These are phyloP conservation scores for Leucocoprinus leucothites DNA, from an alignment of 768 basidiomycete species.

Conservation along the genomic window DNA sequence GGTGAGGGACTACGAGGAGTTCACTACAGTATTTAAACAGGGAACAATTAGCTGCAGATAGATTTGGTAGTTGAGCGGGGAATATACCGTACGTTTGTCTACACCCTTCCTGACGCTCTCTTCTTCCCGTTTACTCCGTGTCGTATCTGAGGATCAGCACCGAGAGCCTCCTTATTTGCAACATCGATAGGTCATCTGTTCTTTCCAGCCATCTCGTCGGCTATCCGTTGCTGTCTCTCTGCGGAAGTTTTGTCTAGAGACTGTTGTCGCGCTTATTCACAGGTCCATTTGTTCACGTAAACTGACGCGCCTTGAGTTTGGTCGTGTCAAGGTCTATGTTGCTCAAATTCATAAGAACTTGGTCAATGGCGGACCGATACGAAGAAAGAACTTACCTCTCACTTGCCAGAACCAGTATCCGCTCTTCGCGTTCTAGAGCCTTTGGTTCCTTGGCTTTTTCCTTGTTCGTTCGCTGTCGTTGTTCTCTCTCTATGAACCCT, in stretches of 20 bases:
- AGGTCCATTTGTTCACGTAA: too few species aligned
- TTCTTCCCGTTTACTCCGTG: conserved; percentile 62
- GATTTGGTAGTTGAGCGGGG: neutral
- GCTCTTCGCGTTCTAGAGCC: conserved; percentile 81
- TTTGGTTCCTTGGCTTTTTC: conserved; percentile 72
- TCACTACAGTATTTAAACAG: conserved; percentile 25
- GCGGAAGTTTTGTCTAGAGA: conserved; percentile 98
- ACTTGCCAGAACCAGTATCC: conserved; percentile 96
- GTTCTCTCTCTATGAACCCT: conserved; percentile 85
- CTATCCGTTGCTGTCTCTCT: conserved; percentile 86
- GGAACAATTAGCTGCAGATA: neutral
- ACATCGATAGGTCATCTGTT: conserved; percentile 67
- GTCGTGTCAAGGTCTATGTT: too few species aligned
- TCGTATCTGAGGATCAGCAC: conserved; percentile 39
- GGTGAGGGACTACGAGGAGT: conserved; percentile 51
- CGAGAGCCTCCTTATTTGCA: conserved; percentile 37
- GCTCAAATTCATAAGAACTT: neutral
- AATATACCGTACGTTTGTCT: conserved; percentile 75
- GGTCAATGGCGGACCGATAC: neutral
- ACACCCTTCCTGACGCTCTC: conserved; percentile 67
- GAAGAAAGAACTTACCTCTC: conserved; percentile 56
- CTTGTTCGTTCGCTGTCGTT: conserved; percentile 63
- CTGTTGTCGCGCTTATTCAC: too few species aligned
- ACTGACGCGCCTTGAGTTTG: too few species aligned
- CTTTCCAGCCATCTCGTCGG: conserved; percentile 92